A percentile compares a stretch with the other conserved stretches of the same genome.
These are phyloP conservation scores for Coemansia sp. DNA, from an alignment of 192 early-diverging fungal species.

Conservation along the genomic window DNA sequence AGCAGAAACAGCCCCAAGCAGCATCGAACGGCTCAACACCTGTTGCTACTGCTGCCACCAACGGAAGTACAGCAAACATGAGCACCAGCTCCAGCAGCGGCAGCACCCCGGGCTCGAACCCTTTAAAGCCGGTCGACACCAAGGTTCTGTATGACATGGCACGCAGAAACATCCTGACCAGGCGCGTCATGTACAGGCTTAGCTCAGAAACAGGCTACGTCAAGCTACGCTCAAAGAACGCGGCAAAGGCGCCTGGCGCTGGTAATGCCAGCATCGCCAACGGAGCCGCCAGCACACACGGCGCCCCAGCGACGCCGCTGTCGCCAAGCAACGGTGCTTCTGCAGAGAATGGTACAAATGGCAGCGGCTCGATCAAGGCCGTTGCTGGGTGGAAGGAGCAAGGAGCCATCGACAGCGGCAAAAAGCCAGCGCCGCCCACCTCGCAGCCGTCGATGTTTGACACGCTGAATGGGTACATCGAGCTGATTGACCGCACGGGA, in stretches of 20 bases:
- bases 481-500: conserved; percentile 52
- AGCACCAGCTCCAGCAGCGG: conserved; percentile 5
- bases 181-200: conserved; percentile 41
- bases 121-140: conserved; percentile 22
- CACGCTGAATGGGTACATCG: conserved; percentile 41
- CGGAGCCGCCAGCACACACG: conserved; percentile 2
- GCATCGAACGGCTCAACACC: background rate
- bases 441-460: conserved; percentile 45
- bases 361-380: conserved; percentile 12
- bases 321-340: background rate
- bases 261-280: conserved; percentile 4
- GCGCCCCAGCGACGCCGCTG: background rate
- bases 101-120: conserved; percentile 4
- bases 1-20: background rate
- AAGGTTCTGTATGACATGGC: conserved; percentile 54
- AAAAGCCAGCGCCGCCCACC: conserved; percentile 34
- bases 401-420: conserved; percentile 53
- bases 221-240: conserved; percentile 46
- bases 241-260: conserved; percentile 10
- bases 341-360: background rate
- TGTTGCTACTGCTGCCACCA: background rate
- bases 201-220: conserved; percentile 51
- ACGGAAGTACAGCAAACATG: background rate
- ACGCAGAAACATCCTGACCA: conserved; percentile 42
- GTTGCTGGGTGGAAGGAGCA: conserved; percentile 54